Evolutionary conservation across 257 asterid genomes (phyloP), one percentile per base, ranked within the genome.

Genomic region (Penstemon davidsonii): DNA sequence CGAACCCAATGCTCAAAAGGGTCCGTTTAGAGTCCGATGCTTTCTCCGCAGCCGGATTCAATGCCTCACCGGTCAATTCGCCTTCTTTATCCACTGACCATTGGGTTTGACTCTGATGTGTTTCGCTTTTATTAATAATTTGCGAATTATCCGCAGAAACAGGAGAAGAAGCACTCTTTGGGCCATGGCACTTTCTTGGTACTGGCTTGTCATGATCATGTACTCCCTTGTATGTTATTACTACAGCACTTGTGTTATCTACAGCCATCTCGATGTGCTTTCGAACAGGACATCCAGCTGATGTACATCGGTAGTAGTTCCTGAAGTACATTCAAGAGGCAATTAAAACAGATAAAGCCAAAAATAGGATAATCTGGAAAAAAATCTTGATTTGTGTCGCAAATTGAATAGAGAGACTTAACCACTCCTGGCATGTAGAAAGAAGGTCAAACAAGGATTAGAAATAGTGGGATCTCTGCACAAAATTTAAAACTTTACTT

Each of bases 241-340:
- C 80, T 62, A 76, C 74, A 36, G 85, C 88, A 65, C 50, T 81
- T 4, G 81, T 64, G 81, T 80, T 77, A 73, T 87, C 97, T 66
- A 77, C 76, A 8, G 91, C 96, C 72, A 67, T 85, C 80, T 91
- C 96, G 7, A 85, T 87, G 84, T 91, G 93, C 84, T 91, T 91
- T 58, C 96, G 85, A 75, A 88, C 95, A 1, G 93, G 95, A 78
- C 96, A 91, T 60, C 95, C 96, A 73, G 90, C 96, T 70, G 96
- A 86, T 41, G 96, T 87, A 75, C 97, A 91, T 67, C 95, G 83
- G 60, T 91, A 91, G 79, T 91, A 91, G 87, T 91, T 91, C 90
- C 97, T 88, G 86, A 74, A 80, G 62, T 74, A 66, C 55, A 78
- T 54, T 36, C 41, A 46, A 57, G 8, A 42, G 58, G 38, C 19